A percentile compares a stretch with the other conserved stretches of the same genome.
Evolutionary conservation across 768 basidiomycete species (phyloP).

Genomic region (button mushroom (Agaricus bisporus)): DNA sequence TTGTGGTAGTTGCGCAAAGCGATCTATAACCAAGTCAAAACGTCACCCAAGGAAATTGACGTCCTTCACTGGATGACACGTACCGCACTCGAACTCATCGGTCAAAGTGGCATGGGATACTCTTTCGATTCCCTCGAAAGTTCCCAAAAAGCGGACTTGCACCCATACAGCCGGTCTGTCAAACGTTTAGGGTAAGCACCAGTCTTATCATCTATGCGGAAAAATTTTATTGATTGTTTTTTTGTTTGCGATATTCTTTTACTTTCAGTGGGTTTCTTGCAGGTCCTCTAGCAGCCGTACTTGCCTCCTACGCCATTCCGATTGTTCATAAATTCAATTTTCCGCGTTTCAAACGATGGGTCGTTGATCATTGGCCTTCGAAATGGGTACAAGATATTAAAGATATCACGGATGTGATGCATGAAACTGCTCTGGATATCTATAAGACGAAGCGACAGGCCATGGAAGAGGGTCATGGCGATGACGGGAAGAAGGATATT

Average conservation of each 20-base stretch:
- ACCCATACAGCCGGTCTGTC: conserved; percentile 25
- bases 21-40: conserved; percentile 20
- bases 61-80: conserved; percentile 33
- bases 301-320: not conserved
- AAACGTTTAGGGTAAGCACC: conserved; percentile 24
- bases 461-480: conserved; percentile 26
- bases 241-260: too few relatives aligned
- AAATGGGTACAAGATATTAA: conserved; percentile 23
- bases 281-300: not conserved
- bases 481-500: conserved; percentile 36
- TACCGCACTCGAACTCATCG: conserved; percentile 42
- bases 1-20: conserved; percentile 20
- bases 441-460: conserved; percentile 30
- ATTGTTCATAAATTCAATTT: not conserved
- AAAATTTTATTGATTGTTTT: too few relatives aligned
- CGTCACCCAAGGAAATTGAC: conserved; percentile 30
- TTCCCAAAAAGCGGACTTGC: conserved; percentile 10
- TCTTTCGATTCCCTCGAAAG: conserved; percentile 36
- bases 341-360: conserved; percentile 4
- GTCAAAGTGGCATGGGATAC: conserved; percentile 42
- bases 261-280: not conserved
- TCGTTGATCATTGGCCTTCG: conserved; percentile 11
- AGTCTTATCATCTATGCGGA: too few relatives aligned
- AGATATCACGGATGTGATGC: conserved; percentile 28
- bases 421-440: conserved; percentile 29